Evolutionary conservation across 2,329 filamentous ascomycete species (phyloP), one percentile per base, ranked within the genome.

Genomic region (Allantophomopsis lycopodina): DNA sequence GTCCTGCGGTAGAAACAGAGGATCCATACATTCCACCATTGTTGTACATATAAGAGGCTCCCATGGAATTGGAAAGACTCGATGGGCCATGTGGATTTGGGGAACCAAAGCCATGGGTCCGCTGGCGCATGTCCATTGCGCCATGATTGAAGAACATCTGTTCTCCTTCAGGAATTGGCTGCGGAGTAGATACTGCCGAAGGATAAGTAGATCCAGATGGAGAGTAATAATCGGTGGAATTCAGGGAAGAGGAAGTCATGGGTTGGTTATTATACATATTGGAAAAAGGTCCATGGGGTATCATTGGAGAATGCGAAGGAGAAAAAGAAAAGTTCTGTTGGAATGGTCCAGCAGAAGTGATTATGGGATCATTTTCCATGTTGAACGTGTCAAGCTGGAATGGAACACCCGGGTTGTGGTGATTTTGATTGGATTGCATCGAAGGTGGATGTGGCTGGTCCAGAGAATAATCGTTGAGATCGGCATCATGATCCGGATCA

Each of bases 261-360:
- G 75, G 71, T 21, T 71, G 66, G 31, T 72, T 69, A 16, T 76
- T 78, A 50, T 80, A 71, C 56, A 74, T 70, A 53, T 61, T 60
- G 40, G 71, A 68, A 55, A 78, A 83, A 1, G 71, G 68, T 31
- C 71, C 68, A 48, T 66, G 66, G 38, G 64, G 68, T 42, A 79
- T 69, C 58, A 83, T 66, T 7, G 79, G 79, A 16, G 79, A 83
- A 39, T 76, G 72, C n/a, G 75, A 70, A 2, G 79, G 79, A 14
- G 79, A 83, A 59, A 83, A 84, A 46, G 69, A 66, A 53, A 83
- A 83, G 50, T 71, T 69, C 47, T 77, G 71, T 55, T 81, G 77
- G 55, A 76, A 78, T 3, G 79, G 72, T 2, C 77, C 77, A 20
- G 78, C 76, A 7, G 79, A 83, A 46, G 68, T 70, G 41, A 83